Base-by-base conservation (phyloP, 768 basidiomycete genomes). In the Termitomyces sp. region DNA sequence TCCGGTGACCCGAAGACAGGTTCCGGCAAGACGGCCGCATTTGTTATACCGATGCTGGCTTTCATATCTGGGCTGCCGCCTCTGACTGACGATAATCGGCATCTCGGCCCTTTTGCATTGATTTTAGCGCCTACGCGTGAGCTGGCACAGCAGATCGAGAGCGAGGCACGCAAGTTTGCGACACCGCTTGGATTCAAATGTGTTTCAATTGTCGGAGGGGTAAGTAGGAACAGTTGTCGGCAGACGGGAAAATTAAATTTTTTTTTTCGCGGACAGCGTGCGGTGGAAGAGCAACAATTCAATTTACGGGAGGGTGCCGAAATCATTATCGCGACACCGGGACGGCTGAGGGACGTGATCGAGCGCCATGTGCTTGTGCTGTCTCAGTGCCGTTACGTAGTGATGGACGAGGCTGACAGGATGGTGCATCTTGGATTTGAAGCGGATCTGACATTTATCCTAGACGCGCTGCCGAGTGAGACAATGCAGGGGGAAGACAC, bases 401-500 rank as follows among this genome's bases (percentile, higher is more conserved):
- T 99, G 63, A 97, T 99, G 97, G 97, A 99, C 70, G 97, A 99
- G 78, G 97, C 97, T 16, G 97, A 99, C 71, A 85, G 97, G 52
- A 98, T 99, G 97, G 95, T 99, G 60, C 87, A 95, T 67, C 85
- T 98, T 31, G 97, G 97, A 16, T 99, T 99, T 69, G 97, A 99
- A 71, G 84, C 82, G 16, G 95, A 97, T 69, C 74, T 99, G 46
- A 93, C 90, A 26, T 97, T 92, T 71, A 98, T 99, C 65, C 75
- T 99, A 59, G 96, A 98, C 72, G 83, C 92, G 57, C 80, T 98
- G 59, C 97, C 96, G 14, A 79, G 82, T 3, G 92, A 91, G 57
- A 84, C 90, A 48, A 86, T 97, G 82, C 85, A 90, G 63, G 94
- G 94, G 5, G 94, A 94, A 61, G 90, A 90, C 59, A 71, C 75